Percentiles rank a stretch among this genome's conserved stretches.
Evolutionary conservation across 306 rosid species (phyloP).

Genomic region (Castanospermum australe): DNA sequence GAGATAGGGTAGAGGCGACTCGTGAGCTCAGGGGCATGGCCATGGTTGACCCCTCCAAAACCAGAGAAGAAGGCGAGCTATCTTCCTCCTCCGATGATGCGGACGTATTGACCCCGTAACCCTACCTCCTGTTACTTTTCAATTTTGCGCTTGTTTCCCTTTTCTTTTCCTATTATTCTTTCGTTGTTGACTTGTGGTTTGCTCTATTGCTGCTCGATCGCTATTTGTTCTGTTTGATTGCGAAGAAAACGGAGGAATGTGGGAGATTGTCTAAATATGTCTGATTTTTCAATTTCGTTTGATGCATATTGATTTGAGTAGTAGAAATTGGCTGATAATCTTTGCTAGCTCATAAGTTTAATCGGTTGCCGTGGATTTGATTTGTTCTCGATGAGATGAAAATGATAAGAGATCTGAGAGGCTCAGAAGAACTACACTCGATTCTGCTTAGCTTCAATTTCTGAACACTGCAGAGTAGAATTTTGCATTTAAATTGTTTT

Average conservation of each 20-base stretch:
- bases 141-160: neutral
- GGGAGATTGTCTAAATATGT: neutral
- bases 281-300: neutral
- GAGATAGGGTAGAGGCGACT: conserved; percentile 32
- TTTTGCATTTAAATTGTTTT: neutral
- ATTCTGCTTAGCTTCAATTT: neutral
- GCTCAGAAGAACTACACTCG: neutral
- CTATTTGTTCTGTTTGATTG: conserved; percentile 4
- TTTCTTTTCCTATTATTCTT: neutral
- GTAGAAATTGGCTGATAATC: neutral
- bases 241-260: neutral
- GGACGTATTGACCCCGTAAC: conserved; percentile 41
- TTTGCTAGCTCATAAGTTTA: neutral
- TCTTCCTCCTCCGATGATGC: conserved; percentile 60
- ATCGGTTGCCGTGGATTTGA: neutral
- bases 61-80: conserved; percentile 90
- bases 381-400: neutral
- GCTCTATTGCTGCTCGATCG: neutral
- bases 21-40: conserved; percentile 31
- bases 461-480: neutral
- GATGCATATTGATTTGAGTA: neutral
- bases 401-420: conserved; percentile 8
- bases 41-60: conserved; percentile 32
- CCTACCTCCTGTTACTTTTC: neutral
- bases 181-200: neutral